These are phyloP conservation scores for Discostella pseudostelligera DNA, from an alignment of 108 stramenopile species.

Conservation along the genomic window DNA sequence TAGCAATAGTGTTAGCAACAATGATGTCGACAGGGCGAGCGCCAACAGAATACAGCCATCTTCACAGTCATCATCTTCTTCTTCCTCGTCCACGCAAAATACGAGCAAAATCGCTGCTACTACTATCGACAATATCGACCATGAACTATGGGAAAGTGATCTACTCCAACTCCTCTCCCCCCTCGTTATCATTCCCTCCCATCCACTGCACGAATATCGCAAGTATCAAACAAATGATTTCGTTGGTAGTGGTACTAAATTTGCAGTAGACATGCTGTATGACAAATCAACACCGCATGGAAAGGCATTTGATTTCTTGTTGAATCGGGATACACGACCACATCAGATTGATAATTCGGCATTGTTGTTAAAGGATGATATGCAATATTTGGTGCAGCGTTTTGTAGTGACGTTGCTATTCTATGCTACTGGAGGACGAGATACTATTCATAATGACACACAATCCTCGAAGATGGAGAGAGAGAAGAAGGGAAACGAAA, in stretches of 20 bases:
- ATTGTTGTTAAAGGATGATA: neutral
- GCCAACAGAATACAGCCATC: neutral
- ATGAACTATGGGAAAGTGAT: constrained; percentile 15
- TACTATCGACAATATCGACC: constrained; percentile 3
- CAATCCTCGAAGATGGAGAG: too few species aligned
- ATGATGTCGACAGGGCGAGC: neutral
- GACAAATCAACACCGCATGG: constrained; percentile 41
- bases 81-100: neutral
- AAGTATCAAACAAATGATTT: constrained; percentile 16
- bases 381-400: constrained; percentile 21
- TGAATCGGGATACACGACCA: constrained; percentile 33
- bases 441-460: constrained; percentile 18
- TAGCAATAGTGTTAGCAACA: constrained; percentile 1
- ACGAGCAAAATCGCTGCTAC: too few species aligned
- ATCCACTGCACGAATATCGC: constrained; percentile 30
- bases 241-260: neutral
- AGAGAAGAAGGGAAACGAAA: too few species aligned
- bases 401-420: constrained; percentile 39
- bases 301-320: constrained; percentile 43
- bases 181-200: constrained; percentile 19
- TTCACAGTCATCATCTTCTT: neutral
- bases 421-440: constrained; percentile 38
- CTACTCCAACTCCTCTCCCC: constrained; percentile 21
- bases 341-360: constrained; percentile 12
- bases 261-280: constrained; percentile 19